phyloP scores from a whole-genome alignment of 2,329 filamentous ascomycete genomes.

The Ophiosphaerella korrae region DNA sequence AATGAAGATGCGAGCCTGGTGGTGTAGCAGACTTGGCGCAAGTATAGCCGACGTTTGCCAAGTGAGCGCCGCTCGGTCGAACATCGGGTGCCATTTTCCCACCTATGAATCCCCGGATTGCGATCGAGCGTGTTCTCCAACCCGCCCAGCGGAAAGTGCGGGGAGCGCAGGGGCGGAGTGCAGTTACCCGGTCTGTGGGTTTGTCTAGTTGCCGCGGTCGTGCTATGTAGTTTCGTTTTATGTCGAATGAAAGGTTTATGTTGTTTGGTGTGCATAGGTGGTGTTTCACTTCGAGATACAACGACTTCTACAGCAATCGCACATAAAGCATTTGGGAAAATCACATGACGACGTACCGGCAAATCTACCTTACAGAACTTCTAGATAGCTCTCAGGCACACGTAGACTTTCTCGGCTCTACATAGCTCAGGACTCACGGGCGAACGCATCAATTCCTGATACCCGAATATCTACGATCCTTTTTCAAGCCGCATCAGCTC shows the following conservation, averaged over 20 bases:
- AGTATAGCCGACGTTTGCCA: constrained; percentile 12
- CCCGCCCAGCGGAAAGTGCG: not conserved
- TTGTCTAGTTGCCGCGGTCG: not conserved
- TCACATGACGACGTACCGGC: constrained; percentile 5
- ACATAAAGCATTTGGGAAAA: no score
- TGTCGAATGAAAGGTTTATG: not conserved
- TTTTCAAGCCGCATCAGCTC: no score
- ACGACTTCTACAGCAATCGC: no score
- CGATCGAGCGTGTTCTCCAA: not conserved
- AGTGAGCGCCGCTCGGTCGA: constrained; percentile 10
- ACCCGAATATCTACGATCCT: no score
- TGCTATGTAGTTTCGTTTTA: no score
- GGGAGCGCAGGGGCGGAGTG: constrained; percentile 1
- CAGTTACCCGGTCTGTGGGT: not conserved
- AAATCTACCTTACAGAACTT: constrained; percentile 9
- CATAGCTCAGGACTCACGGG: constrained; percentile 13
- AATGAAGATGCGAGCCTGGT: constrained; percentile 11
- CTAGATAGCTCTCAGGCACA: constrained; percentile 9
- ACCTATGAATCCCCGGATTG: constrained; percentile 13
- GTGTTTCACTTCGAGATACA: no score
- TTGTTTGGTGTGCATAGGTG: not conserved
- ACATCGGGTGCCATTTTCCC: constrained; percentile 12
- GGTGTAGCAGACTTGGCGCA: constrained; percentile 11
- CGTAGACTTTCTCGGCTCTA: constrained; percentile 10
- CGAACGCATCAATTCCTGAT: no score